Percentiles rank a stretch among this genome's conserved stretches.
Evolutionary conservation across 768 basidiomycete species (phyloP).

Genomic region (Rhizopogon vesiculosus): DNA sequence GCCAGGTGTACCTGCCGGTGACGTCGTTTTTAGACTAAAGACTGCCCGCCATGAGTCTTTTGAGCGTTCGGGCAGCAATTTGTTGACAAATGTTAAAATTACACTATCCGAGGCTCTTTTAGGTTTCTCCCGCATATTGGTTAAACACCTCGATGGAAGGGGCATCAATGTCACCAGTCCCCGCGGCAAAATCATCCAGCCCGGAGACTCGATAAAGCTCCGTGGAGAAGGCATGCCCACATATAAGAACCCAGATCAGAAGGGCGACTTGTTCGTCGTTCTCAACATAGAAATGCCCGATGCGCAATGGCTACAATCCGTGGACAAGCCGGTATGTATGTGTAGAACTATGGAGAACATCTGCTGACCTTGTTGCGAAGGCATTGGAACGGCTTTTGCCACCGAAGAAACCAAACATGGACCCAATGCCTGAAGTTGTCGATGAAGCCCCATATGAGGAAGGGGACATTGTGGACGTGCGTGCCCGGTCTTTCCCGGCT

Average conservation of each 20-base stretch:
- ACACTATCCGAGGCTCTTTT: slow-evolving; percentile 92
- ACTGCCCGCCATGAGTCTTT: slow-evolving; percentile 70
- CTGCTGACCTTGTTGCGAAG: slow-evolving; percentile 31
- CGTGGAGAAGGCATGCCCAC: slow-evolving; percentile 90
- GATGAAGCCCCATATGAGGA: slow-evolving; percentile 72
- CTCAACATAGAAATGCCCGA: slow-evolving; percentile 89
- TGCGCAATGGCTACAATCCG: slow-evolving; percentile 64
- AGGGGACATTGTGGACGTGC: slow-evolving; percentile 78
- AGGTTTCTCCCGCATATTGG: slow-evolving; percentile 88
- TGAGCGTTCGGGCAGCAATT: slow-evolving; percentile 76
- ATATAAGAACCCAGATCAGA: slow-evolving; percentile 56
- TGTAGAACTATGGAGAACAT: not conserved
- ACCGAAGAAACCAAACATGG: slow-evolving; percentile 69
- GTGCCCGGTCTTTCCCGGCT: slow-evolving; percentile 74
- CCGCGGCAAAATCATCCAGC: slow-evolving; percentile 68
- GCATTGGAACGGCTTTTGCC: slow-evolving; percentile 64
- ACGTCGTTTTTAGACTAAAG: slow-evolving; percentile 82
- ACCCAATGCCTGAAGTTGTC: slow-evolving; percentile 66
- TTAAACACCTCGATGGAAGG: slow-evolving; percentile 91
- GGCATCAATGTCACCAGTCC: slow-evolving; percentile 80
- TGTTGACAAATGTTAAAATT: slow-evolving; percentile 76
- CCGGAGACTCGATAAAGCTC: slow-evolving; percentile 69
- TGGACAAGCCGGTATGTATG: slow-evolving; percentile 52
- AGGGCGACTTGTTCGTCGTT: slow-evolving; percentile 80
- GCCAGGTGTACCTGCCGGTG: slow-evolving; percentile 86